Evolutionary conservation across 2,329 filamentous ascomycete genomes (phyloP).

Genomic region (Fonsecaea nubica): DNA sequence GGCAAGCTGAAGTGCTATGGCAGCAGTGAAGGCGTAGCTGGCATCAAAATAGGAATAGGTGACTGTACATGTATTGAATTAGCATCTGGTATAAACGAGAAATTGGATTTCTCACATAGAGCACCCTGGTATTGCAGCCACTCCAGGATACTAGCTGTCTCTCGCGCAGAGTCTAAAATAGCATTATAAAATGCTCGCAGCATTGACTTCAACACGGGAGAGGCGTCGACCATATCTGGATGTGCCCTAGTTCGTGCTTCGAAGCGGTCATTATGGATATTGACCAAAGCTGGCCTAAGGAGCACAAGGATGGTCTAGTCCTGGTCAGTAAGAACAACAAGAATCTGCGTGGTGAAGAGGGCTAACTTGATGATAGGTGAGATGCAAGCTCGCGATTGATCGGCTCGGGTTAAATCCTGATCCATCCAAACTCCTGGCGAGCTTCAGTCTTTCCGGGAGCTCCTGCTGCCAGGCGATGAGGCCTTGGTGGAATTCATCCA

Average conservation of each 20-base stretch:
- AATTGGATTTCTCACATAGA: constrained; percentile 18
- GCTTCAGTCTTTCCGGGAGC: constrained; percentile 19
- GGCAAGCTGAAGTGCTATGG: constrained; percentile 25
- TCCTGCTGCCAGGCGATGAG: constrained; percentile 23
- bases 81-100: neutral
- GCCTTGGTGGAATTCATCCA: constrained; percentile 28
- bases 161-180: constrained; percentile 24
- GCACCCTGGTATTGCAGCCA: constrained; percentile 27
- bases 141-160: constrained; percentile 22
- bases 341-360: constrained; percentile 1
- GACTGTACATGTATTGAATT: constrained; percentile 4
- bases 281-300: constrained; percentile 28
- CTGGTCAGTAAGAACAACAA: constrained; percentile 5
- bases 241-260: constrained; percentile 12
- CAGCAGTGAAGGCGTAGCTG: constrained; percentile 29
- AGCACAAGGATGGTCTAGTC: constrained; percentile 28
- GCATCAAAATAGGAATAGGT: constrained; percentile 30
- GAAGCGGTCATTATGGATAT: constrained; percentile 26
- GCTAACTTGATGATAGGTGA: constrained; percentile 31
- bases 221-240: neutral
- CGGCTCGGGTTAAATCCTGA: constrained; percentile 23
- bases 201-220: neutral
- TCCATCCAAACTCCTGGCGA: constrained; percentile 24
- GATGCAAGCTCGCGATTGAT: constrained; percentile 26
- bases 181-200: constrained; percentile 8